Base-by-base conservation (phyloP, 257 asterid species). In the Jacaranda copaia region DNA sequence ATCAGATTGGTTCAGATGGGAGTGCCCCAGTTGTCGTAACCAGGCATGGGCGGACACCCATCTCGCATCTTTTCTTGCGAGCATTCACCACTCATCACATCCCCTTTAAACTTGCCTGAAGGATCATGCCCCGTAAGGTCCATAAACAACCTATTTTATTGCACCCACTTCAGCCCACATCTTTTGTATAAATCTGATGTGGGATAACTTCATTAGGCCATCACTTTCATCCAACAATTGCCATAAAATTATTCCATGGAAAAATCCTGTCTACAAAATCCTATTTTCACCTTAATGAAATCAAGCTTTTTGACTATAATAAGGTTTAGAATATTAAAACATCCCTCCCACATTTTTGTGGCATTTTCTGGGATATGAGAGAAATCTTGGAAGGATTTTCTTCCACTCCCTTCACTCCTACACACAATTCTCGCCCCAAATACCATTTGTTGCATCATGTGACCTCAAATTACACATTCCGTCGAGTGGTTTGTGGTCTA, bases 21-120 rank as follows among this genome's bases (percentile, higher is more conserved):
- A 76, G 85, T 16, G 89, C 84, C 88, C 92, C 72, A 9, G 5
- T 74, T 84, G 97, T 91, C 97, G 92, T 89, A 89, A 88, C 81
- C 85, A 87, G 93, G 92, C 90, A 7, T 57, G 80, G 90, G 89
- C 80, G 88, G 81, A 69, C 93, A 80, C 93, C 86, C 93, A 10
- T 89, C 90, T 89, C 86, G 88, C 93, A 88, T 81, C 1, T 82
- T 88, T 66, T 0, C 3, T 13, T 85, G 93, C 93, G 72, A 89
- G 90, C 12, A 2, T 73, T 77, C 72, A 85, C 96, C 96, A 77
- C 96, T 89, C 96, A 79, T 91, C 97, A 91, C 32, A 59, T 87
- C 96, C 88, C 93, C 66, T 75, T 80, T 35, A 78, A 88, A 85
- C 88, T 75, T 84, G 92, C 91, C 93, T 84, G 96, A 89, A 91